A percentile compares a stretch with the other conserved stretches of the same genome.
Evolutionary conservation across 2,329 filamentous ascomycete species (phyloP).

Genomic region (Cercospora nicotianae): DNA sequence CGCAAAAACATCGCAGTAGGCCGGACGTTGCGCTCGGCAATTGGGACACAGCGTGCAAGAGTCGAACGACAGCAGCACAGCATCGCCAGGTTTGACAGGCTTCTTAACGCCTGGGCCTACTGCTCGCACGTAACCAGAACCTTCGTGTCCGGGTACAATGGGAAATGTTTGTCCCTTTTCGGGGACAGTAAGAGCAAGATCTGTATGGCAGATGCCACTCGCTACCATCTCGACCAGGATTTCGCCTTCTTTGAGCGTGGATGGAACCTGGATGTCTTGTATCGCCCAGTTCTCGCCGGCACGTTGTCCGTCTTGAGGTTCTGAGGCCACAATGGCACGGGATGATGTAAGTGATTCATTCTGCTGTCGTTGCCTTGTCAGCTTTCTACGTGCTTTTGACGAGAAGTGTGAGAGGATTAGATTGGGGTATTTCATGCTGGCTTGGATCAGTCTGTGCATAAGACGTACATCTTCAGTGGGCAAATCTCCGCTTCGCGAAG

Average conservation of each 20-base stretch:
- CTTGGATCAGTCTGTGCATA: not conserved
- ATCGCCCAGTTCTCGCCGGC: constrained; percentile 25
- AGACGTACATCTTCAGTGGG: not conserved
- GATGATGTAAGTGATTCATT: constrained; percentile 16
- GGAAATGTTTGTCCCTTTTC: constrained; percentile 27
- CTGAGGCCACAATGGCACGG: constrained; percentile 25
- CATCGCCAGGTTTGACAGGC: constrained; percentile 27
- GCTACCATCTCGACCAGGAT: constrained; percentile 33
- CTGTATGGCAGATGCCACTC: constrained; percentile 33
- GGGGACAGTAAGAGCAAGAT: constrained; percentile 26
- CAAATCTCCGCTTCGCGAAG: not conserved
- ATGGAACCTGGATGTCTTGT: constrained; percentile 24
- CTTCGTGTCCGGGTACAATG: constrained; percentile 32
- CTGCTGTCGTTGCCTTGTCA: constrained; percentile 12
- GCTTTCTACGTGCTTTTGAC: not conserved
- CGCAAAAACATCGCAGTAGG: constrained; percentile 30
- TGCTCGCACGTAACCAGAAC: constrained; percentile 47
- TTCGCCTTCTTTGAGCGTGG: constrained; percentile 27
- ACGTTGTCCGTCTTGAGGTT: constrained; percentile 18
- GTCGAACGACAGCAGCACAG: constrained; percentile 30
- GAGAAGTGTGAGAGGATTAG: not conserved
- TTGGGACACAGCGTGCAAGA: constrained; percentile 26
- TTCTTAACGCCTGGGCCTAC: constrained; percentile 41
- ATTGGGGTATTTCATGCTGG: not conserved
- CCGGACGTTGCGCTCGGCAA: constrained; percentile 23